phyloP scores from a whole-genome alignment of 2,329 filamentous ascomycete species.

The Phaeosphaeriaceae sp. region DNA sequence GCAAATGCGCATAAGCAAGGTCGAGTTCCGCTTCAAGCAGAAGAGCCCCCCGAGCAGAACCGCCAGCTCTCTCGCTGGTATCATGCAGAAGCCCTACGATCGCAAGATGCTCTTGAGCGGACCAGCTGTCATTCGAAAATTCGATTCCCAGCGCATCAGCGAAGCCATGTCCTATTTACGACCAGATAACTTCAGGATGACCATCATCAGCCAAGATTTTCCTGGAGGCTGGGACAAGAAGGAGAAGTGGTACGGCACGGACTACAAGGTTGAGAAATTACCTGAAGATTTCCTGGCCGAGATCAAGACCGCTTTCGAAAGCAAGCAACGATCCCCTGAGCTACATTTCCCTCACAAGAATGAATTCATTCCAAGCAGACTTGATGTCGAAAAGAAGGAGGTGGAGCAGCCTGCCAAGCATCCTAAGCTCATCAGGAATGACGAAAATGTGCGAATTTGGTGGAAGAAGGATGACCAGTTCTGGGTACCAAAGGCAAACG shows the following conservation, averaged over 20 bases:
- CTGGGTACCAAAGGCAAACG: conserved; percentile 94
- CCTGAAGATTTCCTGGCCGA: conserved; percentile 76
- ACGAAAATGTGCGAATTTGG: conserved; percentile 82
- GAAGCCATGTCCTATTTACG: conserved; percentile 75
- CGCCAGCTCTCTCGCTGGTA: conserved; percentile 80
- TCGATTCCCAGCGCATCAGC: conserved; percentile 78
- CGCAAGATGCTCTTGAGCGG: conserved; percentile 89
- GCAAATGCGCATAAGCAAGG: conserved; percentile 86
- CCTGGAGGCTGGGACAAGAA: conserved; percentile 85
- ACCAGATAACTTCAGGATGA: conserved; percentile 89
- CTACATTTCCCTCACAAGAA: conserved; percentile 91
- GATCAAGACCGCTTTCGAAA: conserved; percentile 69
- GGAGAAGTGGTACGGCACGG: conserved; percentile 98
- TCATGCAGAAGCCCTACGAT: conserved; percentile 91
- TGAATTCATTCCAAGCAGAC: conserved; percentile 90
- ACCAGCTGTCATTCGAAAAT: conserved; percentile 76
- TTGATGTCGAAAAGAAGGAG: conserved; percentile 95
- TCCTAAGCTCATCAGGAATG: conserved; percentile 85
- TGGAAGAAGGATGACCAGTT: conserved; percentile 99
- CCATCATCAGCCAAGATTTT: conserved; percentile 80
- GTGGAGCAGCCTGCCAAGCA: conserved; percentile 75
- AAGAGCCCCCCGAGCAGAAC: conserved; percentile 90
- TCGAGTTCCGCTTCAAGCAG: conserved; percentile 94
- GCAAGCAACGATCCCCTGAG: conserved; percentile 68
- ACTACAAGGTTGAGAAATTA: conserved; percentile 85